Evolutionary conservation across 768 basidiomycete genomes (phyloP), one percentile per base, ranked within the genome.

Genomic region (Crassisporium funariophilum): DNA sequence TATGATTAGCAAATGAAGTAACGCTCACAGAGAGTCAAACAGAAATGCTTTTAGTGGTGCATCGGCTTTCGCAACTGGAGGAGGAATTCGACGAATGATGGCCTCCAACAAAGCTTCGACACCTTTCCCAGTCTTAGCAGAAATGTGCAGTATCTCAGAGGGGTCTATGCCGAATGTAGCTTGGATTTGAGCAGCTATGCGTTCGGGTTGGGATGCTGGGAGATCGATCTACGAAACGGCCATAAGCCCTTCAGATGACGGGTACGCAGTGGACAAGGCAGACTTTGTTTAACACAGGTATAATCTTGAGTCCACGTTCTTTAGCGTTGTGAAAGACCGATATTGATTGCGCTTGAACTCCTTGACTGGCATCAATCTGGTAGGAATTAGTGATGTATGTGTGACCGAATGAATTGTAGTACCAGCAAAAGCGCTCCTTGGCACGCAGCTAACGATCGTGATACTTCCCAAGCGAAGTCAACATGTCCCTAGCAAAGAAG

Each of bases 191-290:
- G 78, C 77, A 13, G 85, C 81, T 22, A 95, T 86, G 44, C 83
- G 77, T 46, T 86, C 83, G 0, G 91, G 90, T 44, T 91, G 84
- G 9, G 94, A 87, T 23, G 91, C 88, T 19, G 94, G 90, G 35
- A 98, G 77, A 65, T 98, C 95, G 63, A 98, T 91, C 91, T 95
- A n/a, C n/a, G n/a, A n/a, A n/a, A n/a, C n/a, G n/a, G n/a, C n/a
- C n/a, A n/a, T n/a, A n/a, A n/a, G 53, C 29, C n/a, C n/a, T 22
- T 44, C 27, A 51, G 47, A 24, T 41, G 10, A 36, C 29, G n/a
- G 17, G 20, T 22, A 33, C 12, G 21, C 25, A 46, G 38, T 19
- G 33, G 46, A 35, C 13, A 11, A 24, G 19, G 19, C 49, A 16
- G 44, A 88, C 91, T 78, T 97, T 98, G 74, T 97, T 98, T 25